Evolutionary conservation across 2,329 filamentous ascomycete genomes (phyloP).

Genomic region (Pestalotiopsis fici): DNA sequence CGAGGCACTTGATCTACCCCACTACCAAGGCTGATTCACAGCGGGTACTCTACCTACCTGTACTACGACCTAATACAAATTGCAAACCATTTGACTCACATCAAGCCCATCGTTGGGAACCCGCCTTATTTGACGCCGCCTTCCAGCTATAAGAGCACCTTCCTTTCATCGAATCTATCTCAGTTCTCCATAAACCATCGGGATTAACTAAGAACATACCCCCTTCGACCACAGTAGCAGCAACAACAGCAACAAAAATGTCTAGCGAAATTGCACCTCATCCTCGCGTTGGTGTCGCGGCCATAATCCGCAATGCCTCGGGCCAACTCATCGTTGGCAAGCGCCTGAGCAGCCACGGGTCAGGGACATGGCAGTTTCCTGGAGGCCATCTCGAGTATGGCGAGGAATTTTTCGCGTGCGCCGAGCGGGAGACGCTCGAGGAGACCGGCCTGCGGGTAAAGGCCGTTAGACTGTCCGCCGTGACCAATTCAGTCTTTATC

Average conservation of each 20-base stretch:
- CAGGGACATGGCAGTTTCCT: conserved; percentile 66
- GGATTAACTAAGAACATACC: no score
- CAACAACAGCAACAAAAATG: neutral
- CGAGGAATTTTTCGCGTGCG: conserved; percentile 64
- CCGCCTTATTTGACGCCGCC: neutral
- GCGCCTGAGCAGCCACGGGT: conserved; percentile 49
- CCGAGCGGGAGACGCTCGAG: conserved; percentile 67
- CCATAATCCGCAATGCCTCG: conserved; percentile 40
- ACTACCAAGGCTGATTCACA: neutral
- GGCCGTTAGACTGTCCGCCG: conserved; percentile 53
- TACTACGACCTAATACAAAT: neutral
- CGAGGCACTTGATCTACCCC: no score
- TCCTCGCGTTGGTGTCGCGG: conserved; percentile 50
- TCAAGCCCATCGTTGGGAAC: neutral
- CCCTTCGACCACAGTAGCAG: neutral
- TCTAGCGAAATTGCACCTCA: conserved; percentile 13
- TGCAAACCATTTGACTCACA: neutral
- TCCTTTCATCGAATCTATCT: no score
- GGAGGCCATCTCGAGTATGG: conserved; percentile 75
- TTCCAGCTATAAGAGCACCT: neutral
- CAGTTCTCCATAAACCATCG: no score
- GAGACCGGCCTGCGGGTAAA: conserved; percentile 66
- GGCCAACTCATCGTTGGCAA: conserved; percentile 49
- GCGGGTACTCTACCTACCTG: neutral
- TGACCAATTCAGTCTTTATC: conserved; percentile 69